Evolutionary conservation across 805 yeast species (phyloP), one percentile per base, ranked within the genome.

Genomic region (Saturnispora zaruensis): DNA sequence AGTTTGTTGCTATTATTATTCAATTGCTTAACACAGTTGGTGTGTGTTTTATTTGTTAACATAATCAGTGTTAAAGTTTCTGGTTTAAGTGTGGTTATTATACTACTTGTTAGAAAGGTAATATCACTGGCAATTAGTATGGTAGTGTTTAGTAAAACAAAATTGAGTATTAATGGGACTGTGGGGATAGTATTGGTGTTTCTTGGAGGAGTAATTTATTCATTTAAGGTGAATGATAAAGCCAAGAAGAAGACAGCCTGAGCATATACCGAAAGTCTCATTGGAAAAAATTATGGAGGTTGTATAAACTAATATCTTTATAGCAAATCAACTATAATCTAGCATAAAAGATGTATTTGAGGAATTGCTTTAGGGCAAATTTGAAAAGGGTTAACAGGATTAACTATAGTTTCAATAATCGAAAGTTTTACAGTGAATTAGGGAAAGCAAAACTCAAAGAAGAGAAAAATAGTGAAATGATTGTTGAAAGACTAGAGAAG

Each of bases 31-130:
- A 77, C 86, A 0, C 87, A 82, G 62, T 71, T 75, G 55, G 46
- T 79, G 3, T 85, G 95, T 59, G 78, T 82, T 1, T 65, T 76
- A 11, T 89, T 91, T 4, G 91, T 84, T 11, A 82, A 81, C 58
- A 70, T 69, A 57, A 66, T 85, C 23, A 79, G 82, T 0, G 77
- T 83, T 18, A 62, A 62, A 6, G 72, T 82, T 1, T 69, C 76
- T n/a, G 83, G 90, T 0, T 61, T 85, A 41, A 80, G 87, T 0
- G 76, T 84, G 2, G 74, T 81, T 0, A 76, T 85, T 11, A 76
- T 81, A 0, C 66, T 84, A 24, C 68, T 81, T 33, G 62, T 83
- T 9, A 71, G 93, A 44, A 82, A 84, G 62, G 77, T 84, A 52
- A 62, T 74, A 8, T 80, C 87, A 50, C 65, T 86, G 52, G 46